A percentile compares a stretch with the other conserved stretches of the same genome.
Evolutionary conservation across 805 yeast genomes (phyloP).

Genomic region (Teunomyces kruisii): DNA sequence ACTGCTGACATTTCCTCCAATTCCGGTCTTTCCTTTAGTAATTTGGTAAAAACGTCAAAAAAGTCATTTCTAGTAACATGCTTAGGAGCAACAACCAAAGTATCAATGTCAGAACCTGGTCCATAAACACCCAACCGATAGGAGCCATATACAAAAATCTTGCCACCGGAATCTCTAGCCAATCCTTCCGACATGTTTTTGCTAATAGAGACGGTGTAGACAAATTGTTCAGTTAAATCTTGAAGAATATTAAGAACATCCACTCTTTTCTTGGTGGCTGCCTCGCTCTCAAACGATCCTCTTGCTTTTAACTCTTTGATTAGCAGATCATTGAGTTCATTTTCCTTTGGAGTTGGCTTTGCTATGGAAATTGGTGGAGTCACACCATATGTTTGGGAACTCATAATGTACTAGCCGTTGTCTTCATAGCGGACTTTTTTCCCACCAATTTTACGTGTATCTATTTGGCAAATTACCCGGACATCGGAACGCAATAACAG

Average conservation of each 20-base stretch:
- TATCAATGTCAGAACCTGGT: conserved; percentile 97
- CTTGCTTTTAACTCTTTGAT: conserved; percentile 76
- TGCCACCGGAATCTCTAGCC: conserved; percentile 98
- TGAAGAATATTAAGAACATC: conserved; percentile 73
- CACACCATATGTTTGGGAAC: conserved; percentile 51
- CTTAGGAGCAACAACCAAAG: conserved; percentile 94
- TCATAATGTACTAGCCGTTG: conserved; percentile 13
- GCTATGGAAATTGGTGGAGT: conserved; percentile 84
- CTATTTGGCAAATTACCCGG: background rate
- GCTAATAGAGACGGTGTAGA: conserved; percentile 70
- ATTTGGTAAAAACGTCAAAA: conserved; percentile 72
- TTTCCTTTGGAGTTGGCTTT: conserved; percentile 81
- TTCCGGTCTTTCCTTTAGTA: conserved; percentile 73
- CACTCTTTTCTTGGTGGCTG: conserved; percentile 77
- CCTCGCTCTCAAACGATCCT: conserved; percentile 87
- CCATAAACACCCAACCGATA: conserved; percentile 95
- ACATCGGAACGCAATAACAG: background rate
- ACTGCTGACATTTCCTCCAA: conserved; percentile 89
- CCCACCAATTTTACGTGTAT: background rate
- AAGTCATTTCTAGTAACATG: conserved; percentile 91
- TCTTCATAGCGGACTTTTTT: background rate
- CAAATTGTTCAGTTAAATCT: conserved; percentile 75
- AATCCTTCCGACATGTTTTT: conserved; percentile 96
- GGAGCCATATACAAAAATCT: conserved; percentile 94
- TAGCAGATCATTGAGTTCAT: conserved; percentile 68